A percentile compares a stretch with the other conserved stretches of the same genome.
Conservation (phyloP, 2,329 filamentous ascomycete genomes). For the Colletotrichum sp. region DNA sequence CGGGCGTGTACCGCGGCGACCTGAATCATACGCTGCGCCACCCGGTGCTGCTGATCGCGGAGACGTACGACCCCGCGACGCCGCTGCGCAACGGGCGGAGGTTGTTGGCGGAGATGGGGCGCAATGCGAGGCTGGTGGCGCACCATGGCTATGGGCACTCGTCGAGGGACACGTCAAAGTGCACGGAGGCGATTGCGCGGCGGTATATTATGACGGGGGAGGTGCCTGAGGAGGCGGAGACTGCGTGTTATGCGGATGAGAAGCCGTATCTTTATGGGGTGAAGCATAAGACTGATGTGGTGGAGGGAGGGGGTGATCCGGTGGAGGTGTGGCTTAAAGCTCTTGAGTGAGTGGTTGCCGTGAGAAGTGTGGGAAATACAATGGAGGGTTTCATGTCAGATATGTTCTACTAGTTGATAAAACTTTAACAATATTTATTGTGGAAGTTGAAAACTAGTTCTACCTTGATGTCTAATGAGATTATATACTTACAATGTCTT, state of each 20-base stretch:
- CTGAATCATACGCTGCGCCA: constrained; percentile 46
- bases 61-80: constrained; percentile 55
- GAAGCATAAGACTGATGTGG: constrained; percentile 3
- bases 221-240: constrained; percentile 45
- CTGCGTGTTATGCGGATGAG: constrained; percentile 48
- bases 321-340: background rate
- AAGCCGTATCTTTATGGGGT: constrained; percentile 51
- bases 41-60: constrained; percentile 51
- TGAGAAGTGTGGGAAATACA: background rate
- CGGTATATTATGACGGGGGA: constrained; percentile 44
- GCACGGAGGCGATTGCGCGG: constrained; percentile 46
- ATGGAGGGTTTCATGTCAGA: background rate
- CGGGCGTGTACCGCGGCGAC: constrained; percentile 51
- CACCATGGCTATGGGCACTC: constrained; percentile 56
- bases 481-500: too few relatives aligned
- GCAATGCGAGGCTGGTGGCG: constrained; percentile 49
- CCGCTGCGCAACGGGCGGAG: constrained; percentile 51
- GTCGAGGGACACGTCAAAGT: constrained; percentile 47
- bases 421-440: background rate
- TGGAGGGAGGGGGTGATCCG: background rate
- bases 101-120: constrained; percentile 48
- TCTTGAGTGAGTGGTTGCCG: background rate
- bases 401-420: background rate
- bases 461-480: background rate
- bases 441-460: background rate